phyloP scores from a whole-genome alignment of 2,329 filamentous ascomycete species.

The Graphilbum ipis-grandicollis region DNA sequence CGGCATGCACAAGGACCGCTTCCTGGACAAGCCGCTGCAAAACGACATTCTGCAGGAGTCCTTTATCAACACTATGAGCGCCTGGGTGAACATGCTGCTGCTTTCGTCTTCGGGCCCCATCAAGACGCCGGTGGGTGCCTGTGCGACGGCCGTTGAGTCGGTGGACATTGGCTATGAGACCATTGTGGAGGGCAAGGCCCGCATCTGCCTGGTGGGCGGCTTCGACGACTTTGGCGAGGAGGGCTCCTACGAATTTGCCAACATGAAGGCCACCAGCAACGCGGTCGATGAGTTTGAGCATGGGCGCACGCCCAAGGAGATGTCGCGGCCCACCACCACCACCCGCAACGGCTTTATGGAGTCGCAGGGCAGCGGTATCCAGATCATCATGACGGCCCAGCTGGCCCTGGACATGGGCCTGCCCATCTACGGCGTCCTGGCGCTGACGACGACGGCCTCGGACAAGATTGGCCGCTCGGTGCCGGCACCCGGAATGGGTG shows the following conservation, averaged over 20 bases:
- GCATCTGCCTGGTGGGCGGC: constrained; percentile 91
- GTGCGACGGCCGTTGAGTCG: constrained; percentile 92
- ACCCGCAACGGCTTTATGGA: constrained; percentile 99
- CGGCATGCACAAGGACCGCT: constrained; percentile 97
- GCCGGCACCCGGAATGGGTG: constrained; percentile 89
- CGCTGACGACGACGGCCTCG: constrained; percentile 84
- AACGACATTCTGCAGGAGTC: constrained; percentile 99
- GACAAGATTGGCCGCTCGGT: constrained; percentile 99
- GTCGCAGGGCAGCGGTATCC: constrained; percentile 94
- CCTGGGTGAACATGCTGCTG: constrained; percentile 98
- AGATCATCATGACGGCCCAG: constrained; percentile 95
- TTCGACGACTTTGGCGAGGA: constrained; percentile 99
- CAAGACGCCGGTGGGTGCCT: constrained; percentile 96
- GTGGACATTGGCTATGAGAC: constrained; percentile 97
- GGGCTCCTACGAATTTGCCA: constrained; percentile 97
- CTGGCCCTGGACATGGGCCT: constrained; percentile 97
- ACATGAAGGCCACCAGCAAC: constrained; percentile 99
- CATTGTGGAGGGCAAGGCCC: constrained; percentile 94
- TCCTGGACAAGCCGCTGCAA: constrained; percentile 89
- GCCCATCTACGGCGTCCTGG: constrained; percentile 88
- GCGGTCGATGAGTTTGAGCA: constrained; percentile 92
- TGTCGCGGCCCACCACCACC: constrained; percentile 94
- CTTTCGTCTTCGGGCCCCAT: constrained; percentile 94
- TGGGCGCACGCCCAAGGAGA: constrained; percentile 86
- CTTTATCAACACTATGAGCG: constrained; percentile 99